These are phyloP conservation scores for Boletus edulis DNA, from an alignment of 768 basidiomycete genomes.

Conservation along the genomic window DNA sequence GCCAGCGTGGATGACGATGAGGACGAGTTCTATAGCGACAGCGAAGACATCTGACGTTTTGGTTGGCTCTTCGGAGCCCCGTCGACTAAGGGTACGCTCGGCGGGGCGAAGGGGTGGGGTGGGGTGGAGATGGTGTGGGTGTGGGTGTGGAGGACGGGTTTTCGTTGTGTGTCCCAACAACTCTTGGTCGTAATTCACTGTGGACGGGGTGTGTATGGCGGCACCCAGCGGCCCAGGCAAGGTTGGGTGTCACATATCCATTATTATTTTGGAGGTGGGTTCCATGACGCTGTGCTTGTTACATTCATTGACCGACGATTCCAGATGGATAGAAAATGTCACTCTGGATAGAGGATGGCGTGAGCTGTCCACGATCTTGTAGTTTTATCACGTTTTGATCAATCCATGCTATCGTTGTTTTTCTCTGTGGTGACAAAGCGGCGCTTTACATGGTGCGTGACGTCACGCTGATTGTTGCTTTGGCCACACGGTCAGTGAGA, in stretches of 20 bases:
- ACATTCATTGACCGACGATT: conserved; percentile 2
- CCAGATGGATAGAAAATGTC: conserved; percentile 8
- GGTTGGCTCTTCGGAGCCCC: conserved; percentile 86
- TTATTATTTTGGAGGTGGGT: conserved; percentile 23
- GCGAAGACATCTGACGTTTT: conserved; percentile 80
- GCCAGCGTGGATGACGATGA: conserved; percentile 71
- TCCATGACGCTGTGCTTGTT: neutral
- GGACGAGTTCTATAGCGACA: conserved; percentile 80
- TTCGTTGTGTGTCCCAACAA: conserved; percentile 7
- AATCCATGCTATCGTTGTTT: conserved; percentile 11
- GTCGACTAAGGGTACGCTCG: conserved; percentile 59
- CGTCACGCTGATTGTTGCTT: conserved; percentile 26
- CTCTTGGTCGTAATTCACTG: neutral
- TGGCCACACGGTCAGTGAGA: conserved; percentile 1
- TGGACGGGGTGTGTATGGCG: conserved; percentile 2
- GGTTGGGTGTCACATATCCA: conserved; percentile 11
- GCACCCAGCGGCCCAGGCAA: conserved; percentile 1
- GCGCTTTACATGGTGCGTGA: conserved; percentile 29
- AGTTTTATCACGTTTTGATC: conserved; percentile 30
- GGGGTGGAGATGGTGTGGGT: neutral
- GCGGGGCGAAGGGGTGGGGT: conserved; percentile 53
- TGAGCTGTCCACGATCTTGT: conserved; percentile 18
- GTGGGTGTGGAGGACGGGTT: conserved; percentile 1
- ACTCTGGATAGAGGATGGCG: conserved; percentile 15
- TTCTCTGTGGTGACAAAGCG: conserved; percentile 3